These are phyloP conservation scores for Gaeumannomyces tritici DNA, from an alignment of 2,329 filamentous ascomycete species.

Conservation along the genomic window DNA sequence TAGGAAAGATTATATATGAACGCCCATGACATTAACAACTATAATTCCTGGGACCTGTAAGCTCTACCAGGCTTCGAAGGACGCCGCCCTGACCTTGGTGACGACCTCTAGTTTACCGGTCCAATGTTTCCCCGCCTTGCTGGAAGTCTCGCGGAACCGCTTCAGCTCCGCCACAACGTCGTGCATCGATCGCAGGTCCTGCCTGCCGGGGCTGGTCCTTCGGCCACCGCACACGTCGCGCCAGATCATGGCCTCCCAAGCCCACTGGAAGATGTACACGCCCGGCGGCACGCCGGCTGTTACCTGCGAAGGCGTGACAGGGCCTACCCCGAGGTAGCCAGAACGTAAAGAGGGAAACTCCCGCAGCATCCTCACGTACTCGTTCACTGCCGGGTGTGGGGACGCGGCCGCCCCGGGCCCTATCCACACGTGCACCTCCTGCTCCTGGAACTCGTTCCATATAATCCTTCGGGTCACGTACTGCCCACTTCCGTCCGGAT, in stretches of 20 bases:
- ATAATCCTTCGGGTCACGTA: background rate
- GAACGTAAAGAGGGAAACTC: slow-evolving; percentile 21
- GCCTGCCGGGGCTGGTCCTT: background rate
- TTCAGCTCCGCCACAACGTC: slow-evolving; percentile 34
- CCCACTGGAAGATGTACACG: slow-evolving; percentile 36
- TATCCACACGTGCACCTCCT: slow-evolving; percentile 34
- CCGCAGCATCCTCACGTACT: slow-evolving; percentile 36
- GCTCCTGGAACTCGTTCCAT: slow-evolving; percentile 8
- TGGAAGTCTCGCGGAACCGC: slow-evolving; percentile 23
- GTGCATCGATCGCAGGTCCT: slow-evolving; percentile 26
- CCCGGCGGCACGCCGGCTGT: slow-evolving; percentile 36
- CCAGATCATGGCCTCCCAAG: slow-evolving; percentile 41
- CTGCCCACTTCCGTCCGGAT: background rate
- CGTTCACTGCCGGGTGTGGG: slow-evolving; percentile 27
- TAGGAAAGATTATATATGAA: too few species aligned
- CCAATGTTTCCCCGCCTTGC: slow-evolving; percentile 23
- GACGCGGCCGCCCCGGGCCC: slow-evolving; percentile 22
- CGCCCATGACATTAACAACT: too few species aligned
- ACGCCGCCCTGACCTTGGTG: background rate
- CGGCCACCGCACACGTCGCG: slow-evolving; percentile 13
- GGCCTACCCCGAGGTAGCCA: slow-evolving; percentile 22
- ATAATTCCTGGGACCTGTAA: too few species aligned
- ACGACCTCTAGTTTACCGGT: slow-evolving; percentile 26
- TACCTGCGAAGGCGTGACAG: slow-evolving; percentile 38
- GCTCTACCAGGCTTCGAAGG: background rate